These are phyloP conservation scores for Aspergillus tanneri DNA, from an alignment of 2,329 filamentous ascomycete species.

Conservation along the genomic window DNA sequence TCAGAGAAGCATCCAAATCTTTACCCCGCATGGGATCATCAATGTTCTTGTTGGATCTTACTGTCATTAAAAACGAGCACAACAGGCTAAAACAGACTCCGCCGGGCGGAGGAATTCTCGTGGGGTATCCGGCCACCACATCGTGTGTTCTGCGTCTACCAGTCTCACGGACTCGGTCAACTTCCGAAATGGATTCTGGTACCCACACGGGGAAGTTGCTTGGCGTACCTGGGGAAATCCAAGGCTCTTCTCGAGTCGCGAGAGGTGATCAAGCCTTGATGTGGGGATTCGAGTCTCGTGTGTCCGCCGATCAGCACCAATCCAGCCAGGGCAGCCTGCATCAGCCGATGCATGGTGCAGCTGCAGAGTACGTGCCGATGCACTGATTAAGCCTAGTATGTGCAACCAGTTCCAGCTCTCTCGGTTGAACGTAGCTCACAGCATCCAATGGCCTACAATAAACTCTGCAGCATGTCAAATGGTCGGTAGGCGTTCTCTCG, in stretches of 20 bases:
- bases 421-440: not conserved
- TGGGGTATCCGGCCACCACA: too few relatives aligned
- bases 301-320: not conserved
- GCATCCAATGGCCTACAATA: not conserved
- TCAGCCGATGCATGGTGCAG: too few relatives aligned
- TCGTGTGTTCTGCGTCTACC: not conserved
- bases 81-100: too few relatives aligned
- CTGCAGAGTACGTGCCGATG: too few relatives aligned
- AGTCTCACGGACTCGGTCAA: conserved; percentile 3
- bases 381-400: not conserved
- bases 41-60: too few relatives aligned
- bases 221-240: conserved; percentile 7
- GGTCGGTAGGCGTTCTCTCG: not conserved
- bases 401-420: not conserved
- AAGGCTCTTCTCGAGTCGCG: conserved; percentile 1
- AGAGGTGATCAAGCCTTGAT: not conserved
- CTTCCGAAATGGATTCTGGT: conserved; percentile 5
- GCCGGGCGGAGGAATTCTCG: not conserved
- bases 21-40: too few relatives aligned
- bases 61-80: too few relatives aligned
- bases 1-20: too few relatives aligned
- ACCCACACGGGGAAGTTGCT: not conserved
- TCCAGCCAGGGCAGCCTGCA: not conserved
- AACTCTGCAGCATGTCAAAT: not conserved
- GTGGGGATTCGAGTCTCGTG: not conserved